These are phyloP conservation scores for Lentinula sp. DNA, from an alignment of 768 basidiomycete species.

Conservation along the genomic window DNA sequence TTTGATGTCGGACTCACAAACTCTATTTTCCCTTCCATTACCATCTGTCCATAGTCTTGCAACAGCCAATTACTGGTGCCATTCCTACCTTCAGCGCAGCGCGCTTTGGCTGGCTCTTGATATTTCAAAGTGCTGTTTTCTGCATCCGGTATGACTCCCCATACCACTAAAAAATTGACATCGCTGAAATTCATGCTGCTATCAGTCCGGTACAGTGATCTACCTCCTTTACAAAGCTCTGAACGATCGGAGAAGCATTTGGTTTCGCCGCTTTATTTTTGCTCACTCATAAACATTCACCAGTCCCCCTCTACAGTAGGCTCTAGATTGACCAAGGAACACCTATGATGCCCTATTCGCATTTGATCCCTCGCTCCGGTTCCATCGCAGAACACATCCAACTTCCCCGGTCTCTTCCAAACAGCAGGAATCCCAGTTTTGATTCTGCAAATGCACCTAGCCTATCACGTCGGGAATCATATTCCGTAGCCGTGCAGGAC, in stretches of 20 bases:
- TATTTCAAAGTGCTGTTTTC: background rate
- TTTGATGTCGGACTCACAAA: background rate
- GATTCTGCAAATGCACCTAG: background rate
- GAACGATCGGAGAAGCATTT: background rate
- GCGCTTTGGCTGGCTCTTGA: background rate
- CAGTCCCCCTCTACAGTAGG: background rate
- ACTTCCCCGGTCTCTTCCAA: background rate
- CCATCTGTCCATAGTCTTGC: background rate
- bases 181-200: background rate
- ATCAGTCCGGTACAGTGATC: background rate
- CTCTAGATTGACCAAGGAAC: background rate
- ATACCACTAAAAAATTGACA: background rate
- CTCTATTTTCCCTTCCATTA: background rate
- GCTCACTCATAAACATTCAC: background rate
- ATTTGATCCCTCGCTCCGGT: background rate
- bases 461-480: constrained; percentile 1
- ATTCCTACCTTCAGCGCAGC: background rate
- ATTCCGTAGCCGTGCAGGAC: constrained; percentile 32
- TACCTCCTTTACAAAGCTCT: background rate
- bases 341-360: background rate
- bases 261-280: background rate
- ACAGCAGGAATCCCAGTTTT: constrained; percentile 1
- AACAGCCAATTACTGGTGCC: background rate
- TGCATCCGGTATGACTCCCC: background rate
- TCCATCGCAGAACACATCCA: constrained; percentile 1